Percentiles rank a stretch among this genome's conserved stretches.
Conservation (phyloP, 805 yeast species). For the Yamadazyma sp. region DNA sequence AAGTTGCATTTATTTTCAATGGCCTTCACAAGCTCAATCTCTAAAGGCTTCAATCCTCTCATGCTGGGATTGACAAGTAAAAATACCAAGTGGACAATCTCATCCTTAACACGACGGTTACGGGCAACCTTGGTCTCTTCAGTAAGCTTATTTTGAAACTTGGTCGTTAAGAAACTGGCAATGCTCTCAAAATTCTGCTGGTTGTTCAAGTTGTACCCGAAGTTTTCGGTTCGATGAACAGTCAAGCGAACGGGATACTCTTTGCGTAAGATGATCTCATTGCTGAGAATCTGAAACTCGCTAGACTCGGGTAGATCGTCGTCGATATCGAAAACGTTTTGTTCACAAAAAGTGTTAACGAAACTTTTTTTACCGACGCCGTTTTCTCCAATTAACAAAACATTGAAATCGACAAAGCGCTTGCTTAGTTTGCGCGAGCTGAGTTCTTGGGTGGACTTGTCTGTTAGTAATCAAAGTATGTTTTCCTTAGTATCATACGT, state of each 20-base stretch:
- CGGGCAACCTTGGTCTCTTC: conserved; percentile 16
- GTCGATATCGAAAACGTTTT: conserved; percentile 11
- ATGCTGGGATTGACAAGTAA: conserved; percentile 12
- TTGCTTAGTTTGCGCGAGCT: conserved; percentile 12
- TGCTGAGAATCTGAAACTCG: conserved; percentile 2
- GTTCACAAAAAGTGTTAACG: conserved; percentile 71
- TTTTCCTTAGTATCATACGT: no score
- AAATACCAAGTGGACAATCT: conserved; percentile 14
- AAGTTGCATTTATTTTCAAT: conserved; percentile 15
- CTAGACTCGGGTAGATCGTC: background rate
- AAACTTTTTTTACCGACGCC: conserved; percentile 69
- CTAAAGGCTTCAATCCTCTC: conserved; percentile 12
- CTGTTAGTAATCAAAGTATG: no score
- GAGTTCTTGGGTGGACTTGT: conserved; percentile 10
- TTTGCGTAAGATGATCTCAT: conserved; percentile 20
- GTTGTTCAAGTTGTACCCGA: conserved; percentile 25
- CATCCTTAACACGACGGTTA: conserved; percentile 7
- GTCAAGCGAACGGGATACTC: conserved; percentile 21
- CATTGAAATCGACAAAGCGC: conserved; percentile 19
- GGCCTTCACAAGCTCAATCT: conserved; percentile 12
- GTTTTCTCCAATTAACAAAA: conserved; percentile 38
- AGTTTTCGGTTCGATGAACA: conserved; percentile 24
- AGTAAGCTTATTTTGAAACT: conserved; percentile 10
- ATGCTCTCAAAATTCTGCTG: conserved; percentile 14
- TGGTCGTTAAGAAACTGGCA: conserved; percentile 10